These are phyloP conservation scores for Boletellus deceptivus DNA, from an alignment of 1,284 basidiomycete species.

Conservation along the genomic window DNA sequence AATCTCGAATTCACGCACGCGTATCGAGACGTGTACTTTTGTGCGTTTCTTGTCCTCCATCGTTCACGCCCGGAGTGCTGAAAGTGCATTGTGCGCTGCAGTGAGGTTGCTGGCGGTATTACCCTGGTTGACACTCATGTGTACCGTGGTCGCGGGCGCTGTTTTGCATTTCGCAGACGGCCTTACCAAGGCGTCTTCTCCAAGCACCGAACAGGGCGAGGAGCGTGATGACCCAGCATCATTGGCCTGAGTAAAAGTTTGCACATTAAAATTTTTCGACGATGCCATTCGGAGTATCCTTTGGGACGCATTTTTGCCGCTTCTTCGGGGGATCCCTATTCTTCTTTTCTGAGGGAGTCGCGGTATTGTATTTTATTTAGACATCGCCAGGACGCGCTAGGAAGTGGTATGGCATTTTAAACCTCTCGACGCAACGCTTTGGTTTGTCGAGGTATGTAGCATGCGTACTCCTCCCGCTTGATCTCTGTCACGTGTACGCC, in stretches of 20 bases:
- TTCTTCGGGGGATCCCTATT: background rate
- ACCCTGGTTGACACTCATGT: conserved; percentile 51
- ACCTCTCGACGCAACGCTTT: too few relatives aligned
- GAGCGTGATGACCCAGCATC: background rate
- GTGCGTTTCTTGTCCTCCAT: conserved; percentile 31
- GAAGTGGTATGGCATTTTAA: background rate
- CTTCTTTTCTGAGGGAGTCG: background rate
- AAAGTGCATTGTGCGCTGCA: conserved; percentile 17
- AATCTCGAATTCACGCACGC: conserved; percentile 42
- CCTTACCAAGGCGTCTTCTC: background rate
- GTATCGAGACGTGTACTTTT: conserved; percentile 48
- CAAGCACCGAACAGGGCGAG: background rate
- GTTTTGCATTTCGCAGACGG: conserved; percentile 28
- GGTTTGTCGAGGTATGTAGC: too few relatives aligned
- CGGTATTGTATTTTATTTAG: background rate
- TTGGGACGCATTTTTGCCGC: background rate
- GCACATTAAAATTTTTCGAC: background rate
- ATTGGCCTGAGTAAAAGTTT: background rate
- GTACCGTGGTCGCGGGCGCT: conserved; percentile 38
- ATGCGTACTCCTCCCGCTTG: too few relatives aligned
- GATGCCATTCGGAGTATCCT: too few relatives aligned
- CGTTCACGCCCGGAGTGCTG: background rate
- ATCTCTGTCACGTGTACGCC: too few relatives aligned
- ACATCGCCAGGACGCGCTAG: background rate
- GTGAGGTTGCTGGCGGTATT: conserved; percentile 46